A percentile compares a stretch with the other conserved stretches of the same genome.
phyloP scores from a whole-genome alignment of 257 asterid species.

The Ehretia macrophylla region DNA sequence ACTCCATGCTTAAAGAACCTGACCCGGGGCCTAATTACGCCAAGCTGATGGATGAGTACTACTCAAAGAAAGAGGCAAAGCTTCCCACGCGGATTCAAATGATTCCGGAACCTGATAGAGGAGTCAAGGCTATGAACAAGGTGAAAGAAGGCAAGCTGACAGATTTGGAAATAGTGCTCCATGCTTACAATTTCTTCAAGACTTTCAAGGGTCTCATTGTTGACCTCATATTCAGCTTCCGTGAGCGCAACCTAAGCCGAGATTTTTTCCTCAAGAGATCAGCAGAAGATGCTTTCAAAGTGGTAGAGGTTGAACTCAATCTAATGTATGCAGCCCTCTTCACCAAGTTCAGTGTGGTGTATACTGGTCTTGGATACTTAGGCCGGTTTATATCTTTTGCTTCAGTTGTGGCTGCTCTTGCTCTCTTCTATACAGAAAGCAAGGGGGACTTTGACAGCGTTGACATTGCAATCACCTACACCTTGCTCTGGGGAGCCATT shows the following conservation, averaged over 20 bases:
- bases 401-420: constrained; percentile 1
- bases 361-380: constrained; percentile 2
- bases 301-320: constrained; percentile 35
- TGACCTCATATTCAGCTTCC: constrained; percentile 37
- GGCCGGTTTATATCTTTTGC: constrained; percentile 7
- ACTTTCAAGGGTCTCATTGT: constrained; percentile 32
- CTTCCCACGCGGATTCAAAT: neutral
- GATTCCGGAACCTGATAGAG: neutral
- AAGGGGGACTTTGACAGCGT: neutral
- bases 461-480: constrained; percentile 6
- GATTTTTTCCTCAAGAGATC: constrained; percentile 2
- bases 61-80: constrained; percentile 21
- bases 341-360: constrained; percentile 20
- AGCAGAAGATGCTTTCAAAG: constrained; percentile 21
- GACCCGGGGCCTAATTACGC: constrained; percentile 25
- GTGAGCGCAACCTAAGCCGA: constrained; percentile 18
- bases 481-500: constrained; percentile 3
- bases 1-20: constrained; percentile 11
- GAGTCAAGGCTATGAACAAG: neutral
- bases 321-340: constrained; percentile 24
- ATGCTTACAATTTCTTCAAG: constrained; percentile 20
- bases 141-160: neutral
- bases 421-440: neutral
- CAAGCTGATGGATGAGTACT: constrained; percentile 15
- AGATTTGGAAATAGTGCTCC: constrained; percentile 6